Evolutionary conservation across 2,329 filamentous ascomycete genomes (phyloP).

Genomic region (Coniochaeta hoffmannii): DNA sequence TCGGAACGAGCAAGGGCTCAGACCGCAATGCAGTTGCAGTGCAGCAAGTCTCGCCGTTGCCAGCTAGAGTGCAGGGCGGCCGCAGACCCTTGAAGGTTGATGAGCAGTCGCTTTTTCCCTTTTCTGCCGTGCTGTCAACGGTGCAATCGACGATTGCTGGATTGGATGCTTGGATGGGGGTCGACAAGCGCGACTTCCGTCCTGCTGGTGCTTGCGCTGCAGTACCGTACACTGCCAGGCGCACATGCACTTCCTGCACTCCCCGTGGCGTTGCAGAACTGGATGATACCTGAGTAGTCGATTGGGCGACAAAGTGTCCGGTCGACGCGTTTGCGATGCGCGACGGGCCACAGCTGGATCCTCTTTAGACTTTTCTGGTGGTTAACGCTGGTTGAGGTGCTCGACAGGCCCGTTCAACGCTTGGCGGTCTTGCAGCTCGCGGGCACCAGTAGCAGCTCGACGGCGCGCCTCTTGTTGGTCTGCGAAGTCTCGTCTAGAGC

Average conservation of each 20-base stretch:
- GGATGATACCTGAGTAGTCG: not conserved
- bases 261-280: constrained; percentile 1
- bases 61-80: not conserved
- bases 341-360: not conserved
- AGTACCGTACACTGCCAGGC: not conserved
- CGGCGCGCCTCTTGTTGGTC: not conserved
- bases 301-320: not conserved
- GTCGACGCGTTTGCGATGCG: constrained; percentile 1
- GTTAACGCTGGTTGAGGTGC: not conserved
- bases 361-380: not conserved
- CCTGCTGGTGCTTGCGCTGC: constrained; percentile 2
- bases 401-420: not conserved
- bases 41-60: not conserved
- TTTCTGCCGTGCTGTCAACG: constrained; percentile 1
- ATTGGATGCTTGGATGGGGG: not conserved
- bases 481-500: not conserved
- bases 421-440: not conserved
- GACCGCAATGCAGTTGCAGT: constrained; percentile 2
- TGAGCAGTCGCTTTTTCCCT: constrained; percentile 11
- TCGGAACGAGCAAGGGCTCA: not conserved
- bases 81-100: not conserved
- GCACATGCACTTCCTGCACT: constrained; percentile 1
- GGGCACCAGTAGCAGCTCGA: not conserved
- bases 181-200: not conserved
- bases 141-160: not conserved